A percentile compares a stretch with the other conserved stretches of the same genome.
phyloP scores from a whole-genome alignment of 2,329 filamentous ascomycete genomes.

The Akanthomyces lecanii region DNA sequence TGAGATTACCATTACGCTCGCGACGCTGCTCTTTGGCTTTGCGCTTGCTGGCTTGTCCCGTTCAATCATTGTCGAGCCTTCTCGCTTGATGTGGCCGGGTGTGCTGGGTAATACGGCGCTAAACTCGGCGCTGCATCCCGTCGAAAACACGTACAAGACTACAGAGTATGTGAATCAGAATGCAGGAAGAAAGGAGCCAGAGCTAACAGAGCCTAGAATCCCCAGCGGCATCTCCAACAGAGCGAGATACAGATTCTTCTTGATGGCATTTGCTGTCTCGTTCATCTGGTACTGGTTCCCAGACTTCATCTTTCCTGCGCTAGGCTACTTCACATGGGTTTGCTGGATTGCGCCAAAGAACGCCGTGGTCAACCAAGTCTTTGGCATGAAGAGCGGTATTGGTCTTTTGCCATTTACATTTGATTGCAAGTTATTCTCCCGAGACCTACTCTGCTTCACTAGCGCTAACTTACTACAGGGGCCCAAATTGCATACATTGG shows the following conservation, averaged over 20 bases:
- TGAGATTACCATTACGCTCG: conserved; percentile 44
- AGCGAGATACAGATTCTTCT: conserved; percentile 43
- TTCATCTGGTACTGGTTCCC: conserved; percentile 50
- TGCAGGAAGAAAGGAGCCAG: too few species aligned
- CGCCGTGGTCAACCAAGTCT: conserved; percentile 41
- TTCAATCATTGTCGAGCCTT: conserved; percentile 42
- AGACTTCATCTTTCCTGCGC: conserved; percentile 41
- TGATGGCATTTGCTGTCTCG: conserved; percentile 31
- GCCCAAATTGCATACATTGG: conserved; percentile 36
- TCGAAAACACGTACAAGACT: conserved; percentile 27
- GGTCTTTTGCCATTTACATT: conserved; percentile 39
- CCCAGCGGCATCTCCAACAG: conserved; percentile 16
- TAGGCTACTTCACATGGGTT: conserved; percentile 44
- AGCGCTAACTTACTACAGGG: conserved; percentile 15
- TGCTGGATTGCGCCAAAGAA: conserved; percentile 47
- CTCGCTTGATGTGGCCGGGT: conserved; percentile 49
- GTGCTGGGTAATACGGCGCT: conserved; percentile 46
- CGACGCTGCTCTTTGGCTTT: conserved; percentile 49
- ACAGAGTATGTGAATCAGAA: conserved; percentile 19
- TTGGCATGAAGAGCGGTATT: conserved; percentile 43
- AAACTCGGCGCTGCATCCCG: conserved; percentile 38
- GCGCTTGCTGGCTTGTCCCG: conserved; percentile 44
- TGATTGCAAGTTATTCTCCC: conserved; percentile 30
- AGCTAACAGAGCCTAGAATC: background rate
- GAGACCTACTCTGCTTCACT: background rate